Percentiles rank a stretch among this genome's conserved stretches.
phyloP scores from a whole-genome alignment of 140 eudicot species.

The Cichorium intybus region DNA sequence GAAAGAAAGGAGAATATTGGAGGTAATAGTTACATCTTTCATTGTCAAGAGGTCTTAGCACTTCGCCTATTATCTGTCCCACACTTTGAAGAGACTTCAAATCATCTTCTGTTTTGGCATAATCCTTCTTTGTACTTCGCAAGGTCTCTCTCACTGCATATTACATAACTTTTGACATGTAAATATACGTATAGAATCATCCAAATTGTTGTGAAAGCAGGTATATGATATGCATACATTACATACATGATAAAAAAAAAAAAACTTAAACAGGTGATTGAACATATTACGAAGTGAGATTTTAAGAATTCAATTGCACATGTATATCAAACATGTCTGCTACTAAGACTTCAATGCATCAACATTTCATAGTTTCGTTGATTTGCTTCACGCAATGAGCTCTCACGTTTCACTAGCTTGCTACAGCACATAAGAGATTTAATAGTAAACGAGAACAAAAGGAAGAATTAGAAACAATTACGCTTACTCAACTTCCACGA shows the following conservation, averaged over 20 bases:
- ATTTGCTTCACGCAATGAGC: not conserved
- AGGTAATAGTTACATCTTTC: conserved; percentile 63
- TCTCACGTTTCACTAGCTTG: not conserved
- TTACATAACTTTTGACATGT: not conserved
- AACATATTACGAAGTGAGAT: too few species aligned
- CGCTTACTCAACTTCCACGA: conserved; percentile 9
- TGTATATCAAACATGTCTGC: too few species aligned
- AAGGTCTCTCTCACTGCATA: conserved; percentile 65
- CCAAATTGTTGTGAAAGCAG: too few species aligned
- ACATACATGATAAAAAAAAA: too few species aligned
- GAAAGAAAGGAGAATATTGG: not conserved
- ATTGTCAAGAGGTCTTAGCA: conserved; percentile 84
- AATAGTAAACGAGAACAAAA: not conserved
- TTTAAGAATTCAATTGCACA: too few species aligned
- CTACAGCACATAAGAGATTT: not conserved
- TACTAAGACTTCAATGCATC: not conserved
- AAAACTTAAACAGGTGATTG: not conserved
- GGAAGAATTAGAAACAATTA: not conserved
- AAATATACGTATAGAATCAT: too few species aligned
- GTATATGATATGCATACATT: too few species aligned
- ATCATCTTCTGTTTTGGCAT: conserved; percentile 97
- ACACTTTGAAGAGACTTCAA: conserved; percentile 99
- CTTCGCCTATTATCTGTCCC: conserved; percentile 98
- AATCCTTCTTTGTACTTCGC: conserved; percentile 74
- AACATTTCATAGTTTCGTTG: not conserved